Conservation (phyloP, 2,329 filamentous ascomycete species). For the Microsporum canis region DNA sequence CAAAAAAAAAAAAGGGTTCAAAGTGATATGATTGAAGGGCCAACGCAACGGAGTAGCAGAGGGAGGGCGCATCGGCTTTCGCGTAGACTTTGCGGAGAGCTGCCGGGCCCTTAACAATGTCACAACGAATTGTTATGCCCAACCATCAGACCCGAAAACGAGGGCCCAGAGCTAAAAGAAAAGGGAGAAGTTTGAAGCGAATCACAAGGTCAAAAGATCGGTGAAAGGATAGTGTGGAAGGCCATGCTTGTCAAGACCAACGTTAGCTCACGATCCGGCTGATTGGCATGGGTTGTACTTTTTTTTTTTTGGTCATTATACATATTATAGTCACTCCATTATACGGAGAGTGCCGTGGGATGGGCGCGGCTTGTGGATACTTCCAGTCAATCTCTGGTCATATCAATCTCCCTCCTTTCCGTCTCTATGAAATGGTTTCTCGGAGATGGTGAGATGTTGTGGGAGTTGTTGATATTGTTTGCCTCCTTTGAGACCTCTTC, state of each 20-base stretch:
- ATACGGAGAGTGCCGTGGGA: neutral
- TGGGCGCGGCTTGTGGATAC: constrained; percentile 2
- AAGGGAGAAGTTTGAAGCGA: neutral
- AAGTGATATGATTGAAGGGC: neutral
- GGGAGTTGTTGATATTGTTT: constrained; percentile 1
- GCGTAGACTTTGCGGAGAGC: neutral
- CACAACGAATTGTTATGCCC: neutral
- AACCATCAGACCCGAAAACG: neutral
- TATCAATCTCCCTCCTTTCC: no score
- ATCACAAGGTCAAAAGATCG: constrained; percentile 2
- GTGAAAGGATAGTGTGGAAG: neutral
- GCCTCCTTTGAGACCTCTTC: neutral
- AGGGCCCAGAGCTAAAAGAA: neutral
- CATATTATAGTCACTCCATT: neutral
- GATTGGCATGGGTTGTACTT: neutral
- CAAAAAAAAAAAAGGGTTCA: neutral
- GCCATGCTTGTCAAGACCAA: constrained; percentile 1
- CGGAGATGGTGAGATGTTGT: neutral
- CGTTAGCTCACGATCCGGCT: neutral
- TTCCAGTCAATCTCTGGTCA: neutral
- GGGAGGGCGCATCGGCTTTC: neutral
- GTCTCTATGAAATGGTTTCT: neutral
- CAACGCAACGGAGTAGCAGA: neutral
- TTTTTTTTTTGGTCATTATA: neutral
- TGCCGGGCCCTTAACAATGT: neutral